These are phyloP conservation scores for Mycena metata DNA, from an alignment of 768 basidiomycete genomes.

Conservation along the genomic window DNA sequence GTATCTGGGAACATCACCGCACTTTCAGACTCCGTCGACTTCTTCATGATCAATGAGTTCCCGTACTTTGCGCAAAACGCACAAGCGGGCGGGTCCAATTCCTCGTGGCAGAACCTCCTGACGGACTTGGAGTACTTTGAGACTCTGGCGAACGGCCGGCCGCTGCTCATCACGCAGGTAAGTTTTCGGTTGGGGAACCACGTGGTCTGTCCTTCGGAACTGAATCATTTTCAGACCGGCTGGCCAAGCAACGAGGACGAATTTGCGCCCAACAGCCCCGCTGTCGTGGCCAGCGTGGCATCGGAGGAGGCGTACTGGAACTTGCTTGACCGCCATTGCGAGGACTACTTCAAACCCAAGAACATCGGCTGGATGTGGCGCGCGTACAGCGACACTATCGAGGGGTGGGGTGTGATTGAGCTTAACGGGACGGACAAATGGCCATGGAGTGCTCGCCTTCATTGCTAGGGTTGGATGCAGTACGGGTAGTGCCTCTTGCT, in stretches of 20 bases:
- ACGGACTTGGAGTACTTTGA: slow-evolving; percentile 34
- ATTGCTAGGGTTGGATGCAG: slow-evolving; percentile 22
- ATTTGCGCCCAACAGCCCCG: slow-evolving; percentile 36
- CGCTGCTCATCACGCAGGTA: slow-evolving; percentile 36
- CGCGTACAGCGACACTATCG: slow-evolving; percentile 31
- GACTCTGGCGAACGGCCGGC: slow-evolving; percentile 31
- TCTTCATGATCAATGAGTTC: slow-evolving; percentile 38
- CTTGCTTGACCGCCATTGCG: slow-evolving; percentile 31
- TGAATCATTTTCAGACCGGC: slow-evolving; percentile 33
- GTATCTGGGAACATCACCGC: slow-evolving; percentile 34
- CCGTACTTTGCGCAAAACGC: slow-evolving; percentile 37
- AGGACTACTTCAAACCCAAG: slow-evolving; percentile 34
- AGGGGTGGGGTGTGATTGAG: slow-evolving; percentile 35
- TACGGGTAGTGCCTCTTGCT: too few relatives aligned
- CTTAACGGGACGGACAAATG: slow-evolving; percentile 34
- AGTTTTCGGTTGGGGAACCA: slow-evolving; percentile 9
- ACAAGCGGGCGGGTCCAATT: slow-evolving; percentile 28
- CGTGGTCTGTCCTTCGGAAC: slow-evolving; percentile 9
- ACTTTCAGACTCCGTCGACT: slow-evolving; percentile 28
- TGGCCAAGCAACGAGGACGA: slow-evolving; percentile 38
- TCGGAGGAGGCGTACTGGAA: slow-evolving; percentile 34
- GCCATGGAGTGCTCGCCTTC: slow-evolving; percentile 25
- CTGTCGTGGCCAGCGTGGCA: slow-evolving; percentile 30
- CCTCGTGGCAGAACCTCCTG: slow-evolving; percentile 30
- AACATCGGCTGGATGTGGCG: slow-evolving; percentile 39